Base-by-base conservation (phyloP, 768 basidiomycete genomes). In the Amanita exitialis region DNA sequence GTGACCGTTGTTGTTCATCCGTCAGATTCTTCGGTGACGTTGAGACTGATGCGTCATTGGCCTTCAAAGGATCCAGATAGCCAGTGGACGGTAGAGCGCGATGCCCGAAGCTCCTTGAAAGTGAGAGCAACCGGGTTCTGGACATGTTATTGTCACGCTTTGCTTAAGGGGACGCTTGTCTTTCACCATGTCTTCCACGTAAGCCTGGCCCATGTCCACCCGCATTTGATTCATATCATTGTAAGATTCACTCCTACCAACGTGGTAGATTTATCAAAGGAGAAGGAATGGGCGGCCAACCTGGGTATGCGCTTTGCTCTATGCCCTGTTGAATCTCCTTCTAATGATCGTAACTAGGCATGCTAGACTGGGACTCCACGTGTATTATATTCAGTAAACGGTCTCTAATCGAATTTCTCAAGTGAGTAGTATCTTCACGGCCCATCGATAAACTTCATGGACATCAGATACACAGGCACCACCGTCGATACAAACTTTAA, bases 301-400 rank as follows among this genome's bases (percentile, higher is more conserved):
- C 68, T 89, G 16, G 86, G 86, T 82, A 46, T 23, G 71, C 60
- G 8, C n/a, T 49, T 52, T 37, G 41, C 25, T 43, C 38, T 18
- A n/a, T 21, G 37, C 18, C 42, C 18, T 32, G 15, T 20, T 37
- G 18, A 20, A n/a, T 21, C 23, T 32, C n/a, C 7, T 38, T n/a
- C 42, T 25, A 30, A 30, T 30, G 10, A 39, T 51, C 16, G 21
- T 51, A 27, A 25, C 12, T 47, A 87, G 86, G 85, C 54, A 77
- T 86, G 79, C 69, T 90, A 56, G 87, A 90, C 65, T 89, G 87
- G 86, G 87, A 89, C 60, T 62, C 66, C 10, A 86, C 83, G 44
- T 78, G 66, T 53, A 86, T 90, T 54, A 79, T 90, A 25, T 89
- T 90, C 62, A 89, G 85, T 12, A 90, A 90, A 60, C 78, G 87